Evolutionary conservation across 1,284 basidiomycete genomes (phyloP).

Genomic region (Coniferiporia sulphurascens): DNA sequence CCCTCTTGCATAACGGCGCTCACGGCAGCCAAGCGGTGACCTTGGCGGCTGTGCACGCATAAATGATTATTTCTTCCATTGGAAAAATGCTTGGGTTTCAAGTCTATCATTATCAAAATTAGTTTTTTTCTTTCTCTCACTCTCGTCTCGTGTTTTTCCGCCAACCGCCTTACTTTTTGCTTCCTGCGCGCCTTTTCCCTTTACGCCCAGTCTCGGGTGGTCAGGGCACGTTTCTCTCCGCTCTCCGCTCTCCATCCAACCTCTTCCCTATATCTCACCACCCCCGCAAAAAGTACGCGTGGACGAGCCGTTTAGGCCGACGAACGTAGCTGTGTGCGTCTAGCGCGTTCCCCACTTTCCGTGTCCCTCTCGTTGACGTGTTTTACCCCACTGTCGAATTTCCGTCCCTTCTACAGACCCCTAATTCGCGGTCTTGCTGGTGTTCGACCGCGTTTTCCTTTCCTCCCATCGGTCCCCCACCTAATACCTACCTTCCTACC

Average conservation of each 20-base stretch:
- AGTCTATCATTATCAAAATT: slow-evolving; percentile 16
- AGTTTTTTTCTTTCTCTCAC: slow-evolving; percentile 1
- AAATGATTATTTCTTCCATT: slow-evolving; percentile 13
- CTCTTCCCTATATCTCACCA: slow-evolving; percentile 18
- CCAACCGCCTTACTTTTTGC: slow-evolving; percentile 12
- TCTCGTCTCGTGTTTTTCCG: slow-evolving; percentile 6
- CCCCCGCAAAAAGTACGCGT: background rate
- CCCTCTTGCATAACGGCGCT: background rate
- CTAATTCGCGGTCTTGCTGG: slow-evolving; percentile 9
- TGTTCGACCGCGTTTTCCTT: background rate
- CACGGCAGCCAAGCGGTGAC: slow-evolving; percentile 7
- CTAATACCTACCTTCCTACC: background rate
- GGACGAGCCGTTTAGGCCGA: background rate
- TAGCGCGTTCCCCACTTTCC: background rate
- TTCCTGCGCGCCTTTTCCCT: slow-evolving; percentile 15
- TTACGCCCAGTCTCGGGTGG: slow-evolving; percentile 23
- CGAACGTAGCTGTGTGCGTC: background rate
- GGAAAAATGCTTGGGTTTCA: slow-evolving; percentile 11
- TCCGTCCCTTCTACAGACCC: background rate
- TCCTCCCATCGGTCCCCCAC: background rate
- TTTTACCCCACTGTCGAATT: background rate
- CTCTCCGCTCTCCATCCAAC: slow-evolving; percentile 10
- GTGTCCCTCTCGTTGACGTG: background rate
- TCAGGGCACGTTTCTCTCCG: slow-evolving; percentile 24
- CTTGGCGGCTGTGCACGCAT: slow-evolving; percentile 12